Conservation (phyloP, 176 grass and related monocot genomes). For the Musa troglodytarum region DNA sequence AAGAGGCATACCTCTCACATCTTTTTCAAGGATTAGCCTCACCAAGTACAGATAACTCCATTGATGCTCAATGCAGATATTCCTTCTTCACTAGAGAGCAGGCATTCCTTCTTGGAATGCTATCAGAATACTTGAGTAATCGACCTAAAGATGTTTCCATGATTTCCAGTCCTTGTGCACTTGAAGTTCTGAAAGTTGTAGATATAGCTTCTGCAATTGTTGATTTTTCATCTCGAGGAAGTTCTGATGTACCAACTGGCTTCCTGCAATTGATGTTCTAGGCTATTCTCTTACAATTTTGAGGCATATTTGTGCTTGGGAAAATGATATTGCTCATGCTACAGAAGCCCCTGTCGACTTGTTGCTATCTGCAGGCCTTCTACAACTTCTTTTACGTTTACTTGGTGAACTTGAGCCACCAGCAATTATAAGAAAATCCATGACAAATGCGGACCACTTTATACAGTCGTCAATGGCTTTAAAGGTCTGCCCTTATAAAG, state of each 20-base stretch:
- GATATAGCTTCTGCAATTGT: slow-evolving; percentile 43
- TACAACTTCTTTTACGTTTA: slow-evolving; percentile 46
- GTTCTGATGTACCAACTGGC: slow-evolving; percentile 50
- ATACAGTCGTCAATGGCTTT: slow-evolving; percentile 20
- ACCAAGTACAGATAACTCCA: slow-evolving; percentile 14
- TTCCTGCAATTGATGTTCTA: slow-evolving; percentile 47
- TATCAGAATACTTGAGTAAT: slow-evolving; percentile 65
- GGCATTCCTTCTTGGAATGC: slow-evolving; percentile 50
- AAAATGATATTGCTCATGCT: slow-evolving; percentile 26
- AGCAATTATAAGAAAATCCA: slow-evolving; percentile 67
- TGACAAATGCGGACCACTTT: slow-evolving; percentile 23
- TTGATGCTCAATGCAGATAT: slow-evolving; percentile 13
- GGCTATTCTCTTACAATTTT: slow-evolving; percentile 70
- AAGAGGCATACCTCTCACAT: slow-evolving; percentile 43
- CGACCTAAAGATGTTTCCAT: slow-evolving; percentile 51
- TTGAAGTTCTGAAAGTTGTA: slow-evolving; percentile 47
- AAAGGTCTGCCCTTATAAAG: slow-evolving; percentile 77
- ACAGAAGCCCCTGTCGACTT: slow-evolving; percentile 35
- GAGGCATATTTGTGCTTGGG: slow-evolving; percentile 87
- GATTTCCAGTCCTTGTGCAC: slow-evolving; percentile 39
- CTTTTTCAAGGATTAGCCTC: slow-evolving; percentile 50
- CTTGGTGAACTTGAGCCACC: slow-evolving; percentile 73
- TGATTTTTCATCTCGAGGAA: slow-evolving; percentile 44
- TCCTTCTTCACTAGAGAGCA: slow-evolving; percentile 34
- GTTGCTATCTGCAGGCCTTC: slow-evolving; percentile 44